These are phyloP conservation scores for Pythium diclinum DNA, from an alignment of 352 stramenopile species.

Conservation along the genomic window DNA sequence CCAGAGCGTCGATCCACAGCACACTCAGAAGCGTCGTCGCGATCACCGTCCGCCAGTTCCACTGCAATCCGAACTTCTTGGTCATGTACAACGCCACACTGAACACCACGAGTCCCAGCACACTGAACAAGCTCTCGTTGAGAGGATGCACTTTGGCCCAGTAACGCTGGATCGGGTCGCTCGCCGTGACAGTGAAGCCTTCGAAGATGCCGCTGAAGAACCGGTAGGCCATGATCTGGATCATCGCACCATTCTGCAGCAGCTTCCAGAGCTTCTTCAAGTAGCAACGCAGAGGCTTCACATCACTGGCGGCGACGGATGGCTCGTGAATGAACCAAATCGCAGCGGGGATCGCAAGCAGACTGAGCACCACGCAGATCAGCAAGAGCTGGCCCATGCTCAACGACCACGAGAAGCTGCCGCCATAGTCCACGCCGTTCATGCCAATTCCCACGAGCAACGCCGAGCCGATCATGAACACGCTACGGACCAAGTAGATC, in stretches of 20 bases:
- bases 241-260: constrained; percentile 37
- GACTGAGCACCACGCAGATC: constrained; percentile 23
- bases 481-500: constrained; percentile 37
- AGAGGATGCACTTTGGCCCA: constrained; percentile 36
- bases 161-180: constrained; percentile 34
- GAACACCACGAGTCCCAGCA: constrained; percentile 30
- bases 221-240: constrained; percentile 40
- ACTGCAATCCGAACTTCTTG: constrained; percentile 35
- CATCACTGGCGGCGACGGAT: neutral
- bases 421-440: constrained; percentile 26
- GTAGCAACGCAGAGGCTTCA: constrained; percentile 25
- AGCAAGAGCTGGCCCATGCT: constrained; percentile 28
- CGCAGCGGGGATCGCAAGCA: constrained; percentile 24
- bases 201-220: constrained; percentile 45
- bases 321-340: constrained; percentile 29
- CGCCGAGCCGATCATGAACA: constrained; percentile 34
- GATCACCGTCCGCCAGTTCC: constrained; percentile 38
- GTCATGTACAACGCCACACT: constrained; percentile 27
- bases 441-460: constrained; percentile 36
- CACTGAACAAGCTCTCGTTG: constrained; percentile 38
- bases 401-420: constrained; percentile 27
- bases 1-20: constrained; percentile 27
- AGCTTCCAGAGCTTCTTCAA: constrained; percentile 31
- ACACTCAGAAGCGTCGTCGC: constrained; percentile 27
- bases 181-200: constrained; percentile 30